Evolutionary conservation across 1,139 yeast genomes (phyloP), one percentile per base, ranked within the genome.

Genomic region (Protomyces macrosporus): DNA sequence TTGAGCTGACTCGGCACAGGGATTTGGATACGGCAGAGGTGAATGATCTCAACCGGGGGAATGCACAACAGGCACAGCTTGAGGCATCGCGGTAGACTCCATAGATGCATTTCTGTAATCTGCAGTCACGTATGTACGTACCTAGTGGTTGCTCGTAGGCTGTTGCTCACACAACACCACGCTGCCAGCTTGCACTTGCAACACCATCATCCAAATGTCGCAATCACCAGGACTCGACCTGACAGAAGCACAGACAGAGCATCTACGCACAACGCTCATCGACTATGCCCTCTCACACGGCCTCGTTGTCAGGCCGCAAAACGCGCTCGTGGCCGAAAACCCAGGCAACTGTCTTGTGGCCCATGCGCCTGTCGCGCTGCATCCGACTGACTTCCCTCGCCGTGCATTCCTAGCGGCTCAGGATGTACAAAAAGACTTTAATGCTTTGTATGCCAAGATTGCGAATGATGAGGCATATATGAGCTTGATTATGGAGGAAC

Each of bases 361-460:
- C 57, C 82, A 82, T 66, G 96, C 97, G 3, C 98, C 98, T 34
- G 84, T 90, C 10, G 91, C 98, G 0, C 72, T 91, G 52, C 90
- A 81, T 71, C 99, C 98, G 3, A 88, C 98, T 0, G 96, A 96
- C 9, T 85, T 91, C 69, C 91, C 97, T 1, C 79, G 76, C 67
- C 64, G 72, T 1, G 84, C 88, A 60, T 91, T 89, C 72, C 78
- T 83, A 23, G 79, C 81, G 66, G 96, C 97, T 0, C 72, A 83
- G 40, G 76, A 75, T 6, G 86, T 90, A n/a, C 96, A 90, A 72
- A 75, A 78, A 58, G 72, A 76, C 12, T 93, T 85, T 78, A 90
- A 91, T 72, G 82, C 84, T 70, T 76, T 93, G 57, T 93, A 95
- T 71, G 84, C 87, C 12, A 81, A 79, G 57, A 83, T 90, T 9